phyloP scores from a whole-genome alignment of 2,329 filamentous ascomycete genomes.

The Penicillium crustosum region DNA sequence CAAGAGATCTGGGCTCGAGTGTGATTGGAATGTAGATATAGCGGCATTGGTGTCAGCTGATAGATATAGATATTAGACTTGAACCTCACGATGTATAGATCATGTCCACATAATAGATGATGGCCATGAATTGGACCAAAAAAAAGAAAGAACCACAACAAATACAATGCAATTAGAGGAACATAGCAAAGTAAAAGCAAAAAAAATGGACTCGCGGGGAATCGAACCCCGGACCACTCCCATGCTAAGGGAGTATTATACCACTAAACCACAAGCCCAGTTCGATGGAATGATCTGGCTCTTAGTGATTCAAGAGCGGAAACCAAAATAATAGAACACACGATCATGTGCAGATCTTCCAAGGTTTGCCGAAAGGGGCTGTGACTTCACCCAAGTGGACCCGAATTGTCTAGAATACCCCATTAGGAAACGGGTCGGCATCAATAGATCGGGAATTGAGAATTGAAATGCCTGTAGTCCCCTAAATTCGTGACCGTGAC shows the following conservation, averaged over 20 bases:
- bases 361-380: too few relatives aligned
- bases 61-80: constrained; percentile 4
- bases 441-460: background rate
- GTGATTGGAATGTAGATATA: constrained; percentile 2
- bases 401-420: background rate
- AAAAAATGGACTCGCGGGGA: constrained; percentile 49
- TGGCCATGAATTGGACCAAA: background rate
- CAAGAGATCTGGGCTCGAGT: constrained; percentile 57
- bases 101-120: background rate
- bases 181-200: background rate
- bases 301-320: background rate
- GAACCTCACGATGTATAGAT: background rate
- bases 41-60: background rate
- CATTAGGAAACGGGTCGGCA: background rate
- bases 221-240: constrained; percentile 52
- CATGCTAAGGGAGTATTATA: constrained; percentile 52
- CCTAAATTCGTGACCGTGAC: background rate
- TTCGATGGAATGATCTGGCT: background rate
- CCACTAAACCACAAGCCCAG: constrained; percentile 48
- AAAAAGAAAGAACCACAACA: background rate
- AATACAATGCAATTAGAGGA: background rate
- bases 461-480: background rate
- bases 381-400: background rate
- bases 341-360: background rate
- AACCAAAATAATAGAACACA: background rate